Evolutionary conservation across 495 filamentous ascomycete species (phyloP).

Genomic region (Aspergillus haitiensis): DNA sequence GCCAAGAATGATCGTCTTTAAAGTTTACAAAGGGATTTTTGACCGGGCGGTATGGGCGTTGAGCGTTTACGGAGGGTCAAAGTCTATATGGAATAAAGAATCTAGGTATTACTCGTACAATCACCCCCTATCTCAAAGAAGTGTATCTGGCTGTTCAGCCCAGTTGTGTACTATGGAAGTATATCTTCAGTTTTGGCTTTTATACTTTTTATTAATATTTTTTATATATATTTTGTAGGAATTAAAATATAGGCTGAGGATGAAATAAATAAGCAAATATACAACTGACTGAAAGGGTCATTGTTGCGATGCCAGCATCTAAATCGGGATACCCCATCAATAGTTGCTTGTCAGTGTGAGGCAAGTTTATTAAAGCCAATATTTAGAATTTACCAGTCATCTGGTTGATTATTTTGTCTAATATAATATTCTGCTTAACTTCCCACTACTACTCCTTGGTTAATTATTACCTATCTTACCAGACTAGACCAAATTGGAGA

Average conservation of each 20-base stretch:
- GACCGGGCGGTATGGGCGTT: slow-evolving; percentile 1
- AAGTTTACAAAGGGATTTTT: not conserved
- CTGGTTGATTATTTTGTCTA: slow-evolving; percentile 8
- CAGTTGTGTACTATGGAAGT: not conserved
- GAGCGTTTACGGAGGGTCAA: not conserved
- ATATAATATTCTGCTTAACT: slow-evolving; percentile 3
- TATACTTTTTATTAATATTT: not conserved
- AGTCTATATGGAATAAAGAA: not conserved
- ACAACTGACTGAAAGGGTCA: not conserved
- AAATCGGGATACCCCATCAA: not conserved
- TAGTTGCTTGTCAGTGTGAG: slow-evolving; percentile 5
- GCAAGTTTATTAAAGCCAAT: slow-evolving; percentile 5
- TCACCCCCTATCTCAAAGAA: not conserved
- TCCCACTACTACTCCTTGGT: too few species aligned
- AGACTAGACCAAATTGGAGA: too few species aligned
- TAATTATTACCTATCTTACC: too few species aligned
- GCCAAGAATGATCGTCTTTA: not conserved
- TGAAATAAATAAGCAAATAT: not conserved
- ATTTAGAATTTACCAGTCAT: slow-evolving; percentile 21
- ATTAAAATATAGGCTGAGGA: too few species aligned
- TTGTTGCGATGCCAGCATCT: not conserved
- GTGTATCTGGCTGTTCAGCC: not conserved
- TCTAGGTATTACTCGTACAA: too few species aligned
- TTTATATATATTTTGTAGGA: not conserved
- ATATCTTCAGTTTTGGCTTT: not conserved